Conservation (phyloP, 2,329 filamentous ascomycete species). For the Stachybotrys chlorohalonatus region DNA sequence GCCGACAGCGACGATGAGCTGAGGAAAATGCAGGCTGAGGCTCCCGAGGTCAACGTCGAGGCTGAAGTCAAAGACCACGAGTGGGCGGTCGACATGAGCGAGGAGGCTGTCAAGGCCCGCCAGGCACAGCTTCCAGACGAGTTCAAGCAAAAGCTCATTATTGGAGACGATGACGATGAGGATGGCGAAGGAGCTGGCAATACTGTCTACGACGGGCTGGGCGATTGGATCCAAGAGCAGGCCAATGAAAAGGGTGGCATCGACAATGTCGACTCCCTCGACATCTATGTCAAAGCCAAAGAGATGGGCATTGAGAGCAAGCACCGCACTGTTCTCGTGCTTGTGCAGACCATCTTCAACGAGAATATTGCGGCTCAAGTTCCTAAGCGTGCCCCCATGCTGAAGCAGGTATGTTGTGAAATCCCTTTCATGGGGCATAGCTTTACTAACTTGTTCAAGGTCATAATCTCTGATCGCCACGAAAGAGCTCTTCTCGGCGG, state of each 20-base stretch:
- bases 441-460: slow-evolving; percentile 33
- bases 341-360: slow-evolving; percentile 90
- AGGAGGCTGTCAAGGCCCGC: slow-evolving; percentile 89
- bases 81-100: slow-evolving; percentile 95
- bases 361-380: slow-evolving; percentile 86
- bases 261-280: slow-evolving; percentile 74
- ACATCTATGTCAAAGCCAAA: slow-evolving; percentile 94
- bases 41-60: slow-evolving; percentile 37
- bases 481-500: slow-evolving; percentile 94
- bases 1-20: slow-evolving; percentile 88
- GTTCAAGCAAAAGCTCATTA: slow-evolving; percentile 82
- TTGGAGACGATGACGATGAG: slow-evolving; percentile 73
- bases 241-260: slow-evolving; percentile 64
- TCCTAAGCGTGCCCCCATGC: slow-evolving; percentile 69
- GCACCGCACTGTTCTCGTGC: slow-evolving; percentile 84
- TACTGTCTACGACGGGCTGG: slow-evolving; percentile 81
- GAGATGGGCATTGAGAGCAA: slow-evolving; percentile 91
- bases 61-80: slow-evolving; percentile 71
- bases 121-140: slow-evolving; percentile 89
- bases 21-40: slow-evolving; percentile 64
- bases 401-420: slow-evolving; percentile 65
- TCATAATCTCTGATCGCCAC: slow-evolving; percentile 85
- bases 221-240: slow-evolving; percentile 79
- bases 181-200: slow-evolving; percentile 67
- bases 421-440: neutral